Evolutionary conservation across 148 eudicot genomes (phyloP).

Genomic region (Diospyros lotus): DNA sequence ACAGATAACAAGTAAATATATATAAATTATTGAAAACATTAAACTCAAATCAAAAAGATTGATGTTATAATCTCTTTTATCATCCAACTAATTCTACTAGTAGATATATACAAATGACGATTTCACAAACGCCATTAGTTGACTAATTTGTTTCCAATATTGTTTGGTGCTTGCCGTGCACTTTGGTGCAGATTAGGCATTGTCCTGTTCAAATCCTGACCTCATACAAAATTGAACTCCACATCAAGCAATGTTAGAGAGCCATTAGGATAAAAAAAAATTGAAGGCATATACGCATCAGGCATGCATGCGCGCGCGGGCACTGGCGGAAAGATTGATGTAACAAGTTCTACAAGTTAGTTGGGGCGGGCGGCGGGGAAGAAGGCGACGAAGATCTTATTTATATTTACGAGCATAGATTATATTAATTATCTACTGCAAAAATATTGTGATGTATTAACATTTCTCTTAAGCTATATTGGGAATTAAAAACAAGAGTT

Average conservation of each 20-base stretch:
- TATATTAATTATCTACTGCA: too few relatives aligned
- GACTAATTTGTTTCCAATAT: too few relatives aligned
- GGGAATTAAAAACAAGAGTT: too few relatives aligned
- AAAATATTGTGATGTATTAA: too few relatives aligned
- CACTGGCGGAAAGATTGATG: not conserved
- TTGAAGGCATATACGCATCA: not conserved
- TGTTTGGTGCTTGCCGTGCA: not conserved
- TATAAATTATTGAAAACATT: too few relatives aligned
- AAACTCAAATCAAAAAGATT: too few relatives aligned
- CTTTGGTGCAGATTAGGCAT: not conserved
- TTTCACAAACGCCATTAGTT: too few relatives aligned
- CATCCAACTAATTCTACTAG: too few relatives aligned
- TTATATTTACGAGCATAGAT: not conserved
- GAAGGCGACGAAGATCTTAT: not conserved
- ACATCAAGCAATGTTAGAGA: not conserved
- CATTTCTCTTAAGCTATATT: too few relatives aligned
- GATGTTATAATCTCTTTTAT: too few relatives aligned
- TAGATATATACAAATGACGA: too few relatives aligned
- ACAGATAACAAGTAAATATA: too few relatives aligned
- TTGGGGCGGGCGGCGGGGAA: not conserved
- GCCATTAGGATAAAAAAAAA: not conserved
- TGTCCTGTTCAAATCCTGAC: not conserved
- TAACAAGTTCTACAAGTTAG: not conserved
- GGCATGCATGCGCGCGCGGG: not conserved
- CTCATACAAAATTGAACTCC: not conserved